A percentile compares a stretch with the other conserved stretches of the same genome.
phyloP scores from a whole-genome alignment of 2,329 filamentous ascomycete genomes.

The Fusarium anthophilum region DNA sequence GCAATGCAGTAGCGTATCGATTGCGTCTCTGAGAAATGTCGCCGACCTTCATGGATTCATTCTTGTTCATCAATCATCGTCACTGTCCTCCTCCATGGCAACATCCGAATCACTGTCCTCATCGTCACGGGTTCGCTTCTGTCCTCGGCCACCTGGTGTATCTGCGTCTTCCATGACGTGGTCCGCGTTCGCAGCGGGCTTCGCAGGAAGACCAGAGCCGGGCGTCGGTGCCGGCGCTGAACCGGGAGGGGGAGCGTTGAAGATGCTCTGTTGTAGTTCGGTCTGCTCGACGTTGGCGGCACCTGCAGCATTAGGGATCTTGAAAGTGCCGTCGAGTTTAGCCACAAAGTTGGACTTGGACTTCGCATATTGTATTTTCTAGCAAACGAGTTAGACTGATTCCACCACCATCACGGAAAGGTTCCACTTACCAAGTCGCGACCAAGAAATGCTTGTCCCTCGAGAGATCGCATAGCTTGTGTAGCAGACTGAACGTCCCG shows the following conservation, averaged over 20 bases:
- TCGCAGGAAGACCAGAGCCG: slow-evolving; percentile 55
- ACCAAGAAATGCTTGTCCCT: slow-evolving; percentile 88
- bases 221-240: slow-evolving; percentile 55
- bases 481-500: slow-evolving; percentile 91
- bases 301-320: slow-evolving; percentile 67
- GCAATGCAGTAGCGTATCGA: slow-evolving; percentile 49
- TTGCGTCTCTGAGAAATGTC: slow-evolving; percentile 27
- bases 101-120: slow-evolving; percentile 75
- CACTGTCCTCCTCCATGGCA: slow-evolving; percentile 75
- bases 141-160: slow-evolving; percentile 65
- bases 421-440: slow-evolving; percentile 76
- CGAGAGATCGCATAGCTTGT: slow-evolving; percentile 88
- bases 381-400: slow-evolving; percentile 8
- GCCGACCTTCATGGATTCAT: slow-evolving; percentile 37
- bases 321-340: slow-evolving; percentile 92
- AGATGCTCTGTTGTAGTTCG: slow-evolving; percentile 81
- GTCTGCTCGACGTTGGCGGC: slow-evolving; percentile 71
- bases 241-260: slow-evolving; percentile 71
- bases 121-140: slow-evolving; percentile 76
- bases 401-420: background rate
- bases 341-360: slow-evolving; percentile 87
- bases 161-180: slow-evolving; percentile 61
- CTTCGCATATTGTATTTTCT: slow-evolving; percentile 94
- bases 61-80: slow-evolving; percentile 72
- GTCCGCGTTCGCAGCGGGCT: slow-evolving; percentile 59